Percentiles rank a stretch among this genome's conserved stretches.
Evolutionary conservation across 2,329 filamentous ascomycete genomes (phyloP).

Genomic region (Neurospora sp.): DNA sequence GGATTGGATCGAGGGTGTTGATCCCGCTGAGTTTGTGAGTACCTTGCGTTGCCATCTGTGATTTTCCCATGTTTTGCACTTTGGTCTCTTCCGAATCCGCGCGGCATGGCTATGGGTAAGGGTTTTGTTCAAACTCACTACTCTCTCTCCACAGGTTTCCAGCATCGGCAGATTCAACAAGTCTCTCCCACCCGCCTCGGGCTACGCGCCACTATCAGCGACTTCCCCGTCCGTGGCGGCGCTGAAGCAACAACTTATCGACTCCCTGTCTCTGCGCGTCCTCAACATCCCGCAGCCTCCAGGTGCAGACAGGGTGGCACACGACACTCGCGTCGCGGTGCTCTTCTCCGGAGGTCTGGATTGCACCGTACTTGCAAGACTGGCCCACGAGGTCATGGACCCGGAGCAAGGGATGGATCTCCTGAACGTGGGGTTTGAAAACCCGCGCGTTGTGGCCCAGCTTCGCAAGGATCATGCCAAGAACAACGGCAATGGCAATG

Average conservation of each 20-base stretch:
- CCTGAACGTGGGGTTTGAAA: slow-evolving; percentile 94
- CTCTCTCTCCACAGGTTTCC: slow-evolving; percentile 33
- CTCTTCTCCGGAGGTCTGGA: slow-evolving; percentile 93
- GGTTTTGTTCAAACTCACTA: slow-evolving; percentile 30
- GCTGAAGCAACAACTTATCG: slow-evolving; percentile 43
- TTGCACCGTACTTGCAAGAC: slow-evolving; percentile 75
- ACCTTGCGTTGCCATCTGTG: not conserved
- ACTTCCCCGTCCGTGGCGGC: slow-evolving; percentile 40
- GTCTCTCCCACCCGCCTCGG: slow-evolving; percentile 24
- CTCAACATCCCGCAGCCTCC: slow-evolving; percentile 51
- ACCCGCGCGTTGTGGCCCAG: slow-evolving; percentile 61
- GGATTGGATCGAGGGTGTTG: slow-evolving; percentile 24
- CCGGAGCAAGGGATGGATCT: slow-evolving; percentile 64
- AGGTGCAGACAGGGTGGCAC: slow-evolving; percentile 11
- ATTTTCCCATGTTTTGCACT: not conserved
- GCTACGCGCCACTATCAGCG: slow-evolving; percentile 20
- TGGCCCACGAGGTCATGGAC: slow-evolving; percentile 69
- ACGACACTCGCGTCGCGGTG: slow-evolving; percentile 55
- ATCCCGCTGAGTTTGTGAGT: slow-evolving; percentile 36
- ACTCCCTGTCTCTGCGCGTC: slow-evolving; percentile 56
- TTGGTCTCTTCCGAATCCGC: not conserved
- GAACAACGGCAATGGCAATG: not conserved
- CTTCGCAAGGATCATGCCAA: slow-evolving; percentile 26
- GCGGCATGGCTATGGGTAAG: slow-evolving; percentile 6
- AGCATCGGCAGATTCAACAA: slow-evolving; percentile 44